Conservation (phyloP, 768 basidiomycete species). For the Neoboletus subvelutipes region DNA sequence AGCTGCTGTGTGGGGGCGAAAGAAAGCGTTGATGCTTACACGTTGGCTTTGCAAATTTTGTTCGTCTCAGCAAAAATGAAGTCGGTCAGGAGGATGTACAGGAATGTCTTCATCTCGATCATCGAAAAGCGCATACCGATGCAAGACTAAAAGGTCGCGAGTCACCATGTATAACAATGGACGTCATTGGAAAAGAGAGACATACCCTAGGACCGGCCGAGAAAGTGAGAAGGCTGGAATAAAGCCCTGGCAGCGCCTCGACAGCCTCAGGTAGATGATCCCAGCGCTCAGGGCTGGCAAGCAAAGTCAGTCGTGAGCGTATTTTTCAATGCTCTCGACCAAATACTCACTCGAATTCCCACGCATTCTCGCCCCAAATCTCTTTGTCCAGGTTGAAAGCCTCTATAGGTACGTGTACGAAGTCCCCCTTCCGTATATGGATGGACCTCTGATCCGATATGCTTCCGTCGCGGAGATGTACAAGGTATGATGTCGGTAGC, state of each 20-base stretch:
- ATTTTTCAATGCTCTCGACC: not conserved
- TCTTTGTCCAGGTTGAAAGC: conserved; percentile 75
- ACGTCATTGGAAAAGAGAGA: conserved; percentile 4
- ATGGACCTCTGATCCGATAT: conserved; percentile 43
- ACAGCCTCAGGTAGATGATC: conserved; percentile 71
- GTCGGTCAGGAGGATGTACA: conserved; percentile 66
- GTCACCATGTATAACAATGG: not conserved
- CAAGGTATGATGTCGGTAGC: conserved; percentile 67
- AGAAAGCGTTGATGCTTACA: conserved; percentile 42
- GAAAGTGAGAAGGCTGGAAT: conserved; percentile 69
- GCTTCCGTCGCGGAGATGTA: conserved; percentile 50
- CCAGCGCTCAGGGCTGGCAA: conserved; percentile 75
- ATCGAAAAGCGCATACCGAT: conserved; percentile 81
- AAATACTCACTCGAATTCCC: conserved; percentile 69
- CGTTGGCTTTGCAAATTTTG: conserved; percentile 57
- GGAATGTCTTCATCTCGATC: conserved; percentile 79
- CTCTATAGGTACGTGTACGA: conserved; percentile 77
- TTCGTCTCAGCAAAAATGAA: conserved; percentile 59
- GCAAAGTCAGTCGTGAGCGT: conserved; percentile 1
- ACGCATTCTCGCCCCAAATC: conserved; percentile 80
- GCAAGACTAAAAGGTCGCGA: conserved; percentile 56
- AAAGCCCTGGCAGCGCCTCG: conserved; percentile 65
- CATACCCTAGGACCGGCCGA: conserved; percentile 80
- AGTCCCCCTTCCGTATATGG: conserved; percentile 62
- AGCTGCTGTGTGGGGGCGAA: not conserved